Base-by-base conservation (phyloP, 2,329 filamentous ascomycete species). In the Pseudogymnoascus sp. region DNA sequence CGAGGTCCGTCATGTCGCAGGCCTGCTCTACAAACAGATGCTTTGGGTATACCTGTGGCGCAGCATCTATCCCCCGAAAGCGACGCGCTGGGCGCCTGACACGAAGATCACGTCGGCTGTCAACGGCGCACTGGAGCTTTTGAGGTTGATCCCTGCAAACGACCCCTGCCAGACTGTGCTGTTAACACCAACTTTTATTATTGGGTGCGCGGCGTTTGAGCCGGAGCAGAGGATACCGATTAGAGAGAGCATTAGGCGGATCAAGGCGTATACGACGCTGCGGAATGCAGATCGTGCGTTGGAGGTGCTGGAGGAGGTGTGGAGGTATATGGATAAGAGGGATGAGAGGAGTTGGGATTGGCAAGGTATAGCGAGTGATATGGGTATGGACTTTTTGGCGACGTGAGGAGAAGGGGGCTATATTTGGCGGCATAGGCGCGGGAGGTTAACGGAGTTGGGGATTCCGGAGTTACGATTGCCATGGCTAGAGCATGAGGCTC, bases 11-110 rank as follows among this genome's bases (percentile, higher is more conserved):
- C 55, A 59, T 5, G 75, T 78, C 0, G 83, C 84, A 1, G 81
- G 79, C 1, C 73, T 84, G 4, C 76, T 88, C 0, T 87, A 87
- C 72, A 84, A 84, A 71, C 83, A 86, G 69, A 85, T 85, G 80
- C 80, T 86, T 75, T 87, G 84, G 81, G 78, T 87, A 9, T 86
- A 87, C 66, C 76, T 87, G 2, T 83, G 81, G 71, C 78, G 83
- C 35, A 86, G 84, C 5, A 81, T 86, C 39, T 84, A 84, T 63
- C 84, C 84, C 4, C 84, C 84, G 8, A 67, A 68, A 15, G 70
- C 42, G 66, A 76, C 65, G 63, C 65, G 68, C 42, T 71, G 66
- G 66, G 65, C 69, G 63, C 66, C 63, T 10, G 81, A 86, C 63
- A 69, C 75, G 1, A 77, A 80, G 5, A 80, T 87, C 58, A 81